Evolutionary conservation across 805 yeast genomes (phyloP).

Genomic region (Ogataea naganishii): DNA sequence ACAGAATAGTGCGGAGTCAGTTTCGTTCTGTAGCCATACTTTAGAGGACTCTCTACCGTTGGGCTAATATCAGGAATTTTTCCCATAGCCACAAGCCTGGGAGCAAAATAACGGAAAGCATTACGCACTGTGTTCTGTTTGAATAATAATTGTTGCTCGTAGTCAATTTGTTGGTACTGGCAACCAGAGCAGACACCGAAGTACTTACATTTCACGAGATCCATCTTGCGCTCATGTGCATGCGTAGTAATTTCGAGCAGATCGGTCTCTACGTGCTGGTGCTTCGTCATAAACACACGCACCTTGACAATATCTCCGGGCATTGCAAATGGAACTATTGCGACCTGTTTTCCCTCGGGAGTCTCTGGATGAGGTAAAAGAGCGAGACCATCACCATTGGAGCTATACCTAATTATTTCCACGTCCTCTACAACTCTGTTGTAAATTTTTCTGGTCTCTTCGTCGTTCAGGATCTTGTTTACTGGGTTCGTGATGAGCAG

Average conservation of each 20-base stretch:
- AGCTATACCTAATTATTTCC: constrained; percentile 46
- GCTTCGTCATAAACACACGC: constrained; percentile 71
- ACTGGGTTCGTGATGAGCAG: constrained; percentile 59
- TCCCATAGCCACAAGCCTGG: constrained; percentile 31
- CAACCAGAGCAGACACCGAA: constrained; percentile 94
- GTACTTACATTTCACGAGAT: constrained; percentile 64
- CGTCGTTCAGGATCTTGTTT: constrained; percentile 52
- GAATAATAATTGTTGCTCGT: constrained; percentile 61
- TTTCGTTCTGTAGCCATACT: constrained; percentile 79
- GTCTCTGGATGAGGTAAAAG: constrained; percentile 53
- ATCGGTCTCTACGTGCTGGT: constrained; percentile 68
- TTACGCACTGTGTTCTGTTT: constrained; percentile 69
- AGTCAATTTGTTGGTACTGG: constrained; percentile 77
- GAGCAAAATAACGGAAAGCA: constrained; percentile 76
- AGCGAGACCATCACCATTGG: constrained; percentile 87
- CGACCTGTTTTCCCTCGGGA: constrained; percentile 41
- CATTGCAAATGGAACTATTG: constrained; percentile 75
- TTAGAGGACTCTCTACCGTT: constrained; percentile 55
- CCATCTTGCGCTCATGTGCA: constrained; percentile 41
- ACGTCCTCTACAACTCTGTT: constrained; percentile 56
- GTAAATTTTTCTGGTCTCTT: constrained; percentile 33
- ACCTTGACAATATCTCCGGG: constrained; percentile 77
- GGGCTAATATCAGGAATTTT: constrained; percentile 51
- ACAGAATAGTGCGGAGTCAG: constrained; percentile 92
- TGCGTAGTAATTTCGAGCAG: constrained; percentile 34